phyloP scores from a whole-genome alignment of 345 rosid species.

The Murraya paniculata region DNA sequence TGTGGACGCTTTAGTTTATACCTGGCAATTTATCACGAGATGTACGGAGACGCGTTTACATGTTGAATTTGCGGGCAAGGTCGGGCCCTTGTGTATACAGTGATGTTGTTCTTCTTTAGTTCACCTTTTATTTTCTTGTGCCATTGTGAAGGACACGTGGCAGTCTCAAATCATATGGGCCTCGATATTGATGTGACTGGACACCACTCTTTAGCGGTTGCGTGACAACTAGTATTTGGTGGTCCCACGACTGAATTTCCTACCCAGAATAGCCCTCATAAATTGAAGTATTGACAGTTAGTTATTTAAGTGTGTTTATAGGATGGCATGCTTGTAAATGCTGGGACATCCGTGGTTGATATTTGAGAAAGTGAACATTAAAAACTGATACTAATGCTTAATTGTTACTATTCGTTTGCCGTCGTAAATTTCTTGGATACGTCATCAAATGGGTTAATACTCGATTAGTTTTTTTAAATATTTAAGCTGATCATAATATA shows the following conservation, averaged over 20 bases:
- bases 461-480: no score
- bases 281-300: background rate
- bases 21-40: background rate
- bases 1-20: background rate
- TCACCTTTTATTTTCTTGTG: background rate
- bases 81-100: background rate
- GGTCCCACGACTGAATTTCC: background rate
- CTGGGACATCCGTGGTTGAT: background rate
- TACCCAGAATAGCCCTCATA: background rate
- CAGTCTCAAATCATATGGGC: background rate
- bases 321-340: background rate
- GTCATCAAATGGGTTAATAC: background rate
- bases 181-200: background rate
- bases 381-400: no score
- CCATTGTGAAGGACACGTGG: background rate
- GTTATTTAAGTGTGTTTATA: background rate
- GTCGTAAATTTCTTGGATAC: background rate
- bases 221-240: slow-evolving; percentile 6
- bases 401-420: no score
- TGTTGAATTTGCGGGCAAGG: background rate
- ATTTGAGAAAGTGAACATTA: background rate
- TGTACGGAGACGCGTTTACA: background rate
- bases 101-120: background rate
- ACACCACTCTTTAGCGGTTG: background rate
- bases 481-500: no score